These are phyloP conservation scores for Biscogniauxia marginata DNA, from an alignment of 2,329 filamentous ascomycete species.

Conservation along the genomic window DNA sequence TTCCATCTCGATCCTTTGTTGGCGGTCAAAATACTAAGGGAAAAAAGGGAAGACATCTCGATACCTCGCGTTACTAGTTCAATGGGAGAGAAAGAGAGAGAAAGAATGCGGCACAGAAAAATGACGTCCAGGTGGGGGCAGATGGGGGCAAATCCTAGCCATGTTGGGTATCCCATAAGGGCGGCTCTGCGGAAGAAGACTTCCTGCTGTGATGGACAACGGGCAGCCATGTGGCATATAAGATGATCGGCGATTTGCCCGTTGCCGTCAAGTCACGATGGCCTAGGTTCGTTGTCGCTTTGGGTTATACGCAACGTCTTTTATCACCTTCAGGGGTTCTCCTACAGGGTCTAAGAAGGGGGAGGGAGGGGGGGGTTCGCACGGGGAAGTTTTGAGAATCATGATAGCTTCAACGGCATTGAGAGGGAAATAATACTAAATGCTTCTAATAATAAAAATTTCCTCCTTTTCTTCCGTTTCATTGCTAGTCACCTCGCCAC, in stretches of 20 bases:
- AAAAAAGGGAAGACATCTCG: too few relatives aligned
- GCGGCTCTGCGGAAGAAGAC: conserved; percentile 25
- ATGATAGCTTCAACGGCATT: too few relatives aligned
- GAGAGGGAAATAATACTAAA: too few relatives aligned
- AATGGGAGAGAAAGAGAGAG: not conserved
- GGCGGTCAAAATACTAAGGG: not conserved
- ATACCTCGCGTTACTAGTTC: too few relatives aligned
- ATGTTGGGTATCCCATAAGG: conserved; percentile 8
- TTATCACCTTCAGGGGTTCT: too few relatives aligned
- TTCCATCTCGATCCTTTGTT: not conserved
- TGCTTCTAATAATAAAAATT: too few relatives aligned
- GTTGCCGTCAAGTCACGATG: not conserved
- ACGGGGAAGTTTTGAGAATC: too few relatives aligned
- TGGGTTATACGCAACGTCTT: not conserved
- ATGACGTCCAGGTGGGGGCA: conserved; percentile 1
- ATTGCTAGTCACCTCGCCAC: too few relatives aligned
- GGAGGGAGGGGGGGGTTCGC: too few relatives aligned
- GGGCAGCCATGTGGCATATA: not conserved
- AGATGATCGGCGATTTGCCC: not conserved
- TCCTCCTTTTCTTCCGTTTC: too few relatives aligned
- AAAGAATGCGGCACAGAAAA: too few relatives aligned
- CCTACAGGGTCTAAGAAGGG: too few relatives aligned
- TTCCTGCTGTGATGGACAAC: conserved; percentile 7
- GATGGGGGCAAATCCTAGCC: conserved; percentile 16
- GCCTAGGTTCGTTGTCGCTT: not conserved